Conservation (phyloP, 2,329 filamentous ascomycete species). For the Pseudogymnoascus sp. region DNA sequence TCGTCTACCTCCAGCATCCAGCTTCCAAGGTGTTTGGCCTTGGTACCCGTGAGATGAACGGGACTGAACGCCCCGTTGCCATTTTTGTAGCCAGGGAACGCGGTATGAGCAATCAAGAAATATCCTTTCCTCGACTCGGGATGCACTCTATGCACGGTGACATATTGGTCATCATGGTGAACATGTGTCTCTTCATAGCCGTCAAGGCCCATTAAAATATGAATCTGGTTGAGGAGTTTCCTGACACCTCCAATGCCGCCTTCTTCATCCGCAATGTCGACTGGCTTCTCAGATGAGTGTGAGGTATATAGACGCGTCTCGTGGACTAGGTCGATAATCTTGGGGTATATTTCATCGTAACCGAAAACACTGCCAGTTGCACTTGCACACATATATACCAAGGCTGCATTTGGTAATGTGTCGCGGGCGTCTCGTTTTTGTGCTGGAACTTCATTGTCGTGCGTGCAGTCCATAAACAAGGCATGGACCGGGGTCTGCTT, state of each 20-base stretch:
- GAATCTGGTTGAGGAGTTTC: conserved; percentile 89
- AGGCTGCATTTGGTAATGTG: conserved; percentile 85
- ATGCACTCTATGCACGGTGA: conserved; percentile 93
- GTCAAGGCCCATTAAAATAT: conserved; percentile 91
- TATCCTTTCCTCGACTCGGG: conserved; percentile 88
- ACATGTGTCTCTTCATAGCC: conserved; percentile 93
- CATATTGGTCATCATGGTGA: conserved; percentile 91
- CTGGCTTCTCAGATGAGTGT: conserved; percentile 56
- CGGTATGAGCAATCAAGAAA: conserved; percentile 92
- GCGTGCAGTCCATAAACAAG: conserved; percentile 98
- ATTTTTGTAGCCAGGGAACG: conserved; percentile 83
- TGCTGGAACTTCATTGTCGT: conserved; percentile 93
- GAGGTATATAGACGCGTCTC: conserved; percentile 82
- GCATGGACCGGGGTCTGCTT: conserved; percentile 85
- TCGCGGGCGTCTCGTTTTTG: conserved; percentile 93
- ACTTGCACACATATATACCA: conserved; percentile 93
- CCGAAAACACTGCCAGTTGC: conserved; percentile 96
- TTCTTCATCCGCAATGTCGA: conserved; percentile 63
- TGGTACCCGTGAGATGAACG: conserved; percentile 75
- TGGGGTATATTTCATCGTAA: conserved; percentile 93
- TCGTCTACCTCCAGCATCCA: conserved; percentile 88
- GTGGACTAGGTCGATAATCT: conserved; percentile 84
- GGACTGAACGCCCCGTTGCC: conserved; percentile 75
- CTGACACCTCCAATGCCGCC: conserved; percentile 86
- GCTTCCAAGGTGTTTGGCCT: conserved; percentile 76